A percentile compares a stretch with the other conserved stretches of the same genome.
These are phyloP conservation scores for Delitschia confertaspora DNA, from an alignment of 495 filamentous ascomycete genomes.

Conservation along the genomic window DNA sequence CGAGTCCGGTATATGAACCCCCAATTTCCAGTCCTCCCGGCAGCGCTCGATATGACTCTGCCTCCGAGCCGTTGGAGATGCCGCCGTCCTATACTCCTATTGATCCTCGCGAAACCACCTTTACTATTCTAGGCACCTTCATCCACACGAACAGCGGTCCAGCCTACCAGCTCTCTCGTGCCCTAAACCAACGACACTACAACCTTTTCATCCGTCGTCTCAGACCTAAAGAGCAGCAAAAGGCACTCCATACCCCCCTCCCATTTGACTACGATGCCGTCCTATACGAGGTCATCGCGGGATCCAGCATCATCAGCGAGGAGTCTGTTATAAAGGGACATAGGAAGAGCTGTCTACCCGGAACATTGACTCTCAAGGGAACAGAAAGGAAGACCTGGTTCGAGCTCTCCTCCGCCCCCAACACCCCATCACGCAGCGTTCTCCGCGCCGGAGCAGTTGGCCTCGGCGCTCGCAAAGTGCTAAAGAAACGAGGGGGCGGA, in stretches of 20 bases:
- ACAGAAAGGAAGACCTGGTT: too few species aligned
- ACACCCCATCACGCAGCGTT: too few species aligned
- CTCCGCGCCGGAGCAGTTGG: too few species aligned
- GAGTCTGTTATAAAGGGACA: conserved; percentile 6
- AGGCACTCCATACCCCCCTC: background rate
- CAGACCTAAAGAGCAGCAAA: conserved; percentile 5
- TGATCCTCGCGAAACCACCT: conserved; percentile 9
- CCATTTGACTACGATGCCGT: conserved; percentile 1
- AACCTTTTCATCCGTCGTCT: conserved; percentile 17
- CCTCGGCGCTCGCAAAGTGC: background rate
- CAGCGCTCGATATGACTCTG: too few species aligned
- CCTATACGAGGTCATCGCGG: conserved; percentile 15
- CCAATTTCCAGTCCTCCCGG: too few species aligned
- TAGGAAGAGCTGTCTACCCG: conserved; percentile 7
- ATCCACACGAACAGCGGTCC: conserved; percentile 17
- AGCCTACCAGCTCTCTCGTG: conserved; percentile 14
- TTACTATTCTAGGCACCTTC: conserved; percentile 13
- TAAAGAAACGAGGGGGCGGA: conserved; percentile 2
- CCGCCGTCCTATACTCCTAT: conserved; percentile 17
- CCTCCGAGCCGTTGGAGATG: too few species aligned
- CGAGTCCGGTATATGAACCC: too few species aligned
- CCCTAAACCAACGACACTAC: conserved; percentile 8
- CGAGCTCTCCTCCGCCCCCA: too few species aligned
- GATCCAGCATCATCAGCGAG: too few species aligned
- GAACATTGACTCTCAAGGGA: too few species aligned